Evolutionary conservation across 805 yeast species (phyloP).

Genomic region (Saturnispora saitoi): DNA sequence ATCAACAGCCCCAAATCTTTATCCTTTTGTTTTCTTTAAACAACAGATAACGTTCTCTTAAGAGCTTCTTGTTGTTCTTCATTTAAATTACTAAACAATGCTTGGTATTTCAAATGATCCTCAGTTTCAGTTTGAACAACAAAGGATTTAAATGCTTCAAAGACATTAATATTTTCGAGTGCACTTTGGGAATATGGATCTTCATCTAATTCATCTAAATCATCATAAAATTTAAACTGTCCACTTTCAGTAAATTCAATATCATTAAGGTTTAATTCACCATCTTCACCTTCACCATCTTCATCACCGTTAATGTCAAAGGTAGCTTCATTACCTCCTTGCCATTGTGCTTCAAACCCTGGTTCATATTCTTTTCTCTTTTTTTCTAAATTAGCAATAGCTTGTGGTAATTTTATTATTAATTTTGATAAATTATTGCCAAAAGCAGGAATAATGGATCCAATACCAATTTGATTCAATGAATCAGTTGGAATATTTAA

Average conservation of each 20-base stretch:
- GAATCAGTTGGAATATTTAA: constrained; percentile 22
- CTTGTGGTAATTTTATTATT: constrained; percentile 58
- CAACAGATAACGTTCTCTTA: constrained; percentile 2
- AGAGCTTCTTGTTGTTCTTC: constrained; percentile 20
- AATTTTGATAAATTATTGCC: constrained; percentile 44
- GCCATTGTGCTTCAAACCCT: constrained; percentile 21
- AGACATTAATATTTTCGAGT: constrained; percentile 68
- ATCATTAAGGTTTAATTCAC: constrained; percentile 24
- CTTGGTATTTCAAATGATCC: constrained; percentile 28
- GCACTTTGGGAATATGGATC: constrained; percentile 76
- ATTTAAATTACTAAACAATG: constrained; percentile 18
- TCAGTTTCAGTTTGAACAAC: constrained; percentile 40
- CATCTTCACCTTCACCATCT: constrained; percentile 21
- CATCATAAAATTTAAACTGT: constrained; percentile 34
- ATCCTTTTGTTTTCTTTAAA: neutral
- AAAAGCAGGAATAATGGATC: constrained; percentile 36
- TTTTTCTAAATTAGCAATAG: constrained; percentile 57
- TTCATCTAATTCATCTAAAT: constrained; percentile 70
- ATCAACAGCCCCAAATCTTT: neutral
- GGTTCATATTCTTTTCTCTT: constrained; percentile 47
- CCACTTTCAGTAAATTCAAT: constrained; percentile 25
- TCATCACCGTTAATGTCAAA: constrained; percentile 18
- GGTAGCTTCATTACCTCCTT: constrained; percentile 12
- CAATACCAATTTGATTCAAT: constrained; percentile 22
- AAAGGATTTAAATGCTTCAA: constrained; percentile 51